These are phyloP conservation scores for sweet orange (Citrus sinensis) DNA, from an alignment of 345 rosid genomes.

Conservation along the genomic window DNA sequence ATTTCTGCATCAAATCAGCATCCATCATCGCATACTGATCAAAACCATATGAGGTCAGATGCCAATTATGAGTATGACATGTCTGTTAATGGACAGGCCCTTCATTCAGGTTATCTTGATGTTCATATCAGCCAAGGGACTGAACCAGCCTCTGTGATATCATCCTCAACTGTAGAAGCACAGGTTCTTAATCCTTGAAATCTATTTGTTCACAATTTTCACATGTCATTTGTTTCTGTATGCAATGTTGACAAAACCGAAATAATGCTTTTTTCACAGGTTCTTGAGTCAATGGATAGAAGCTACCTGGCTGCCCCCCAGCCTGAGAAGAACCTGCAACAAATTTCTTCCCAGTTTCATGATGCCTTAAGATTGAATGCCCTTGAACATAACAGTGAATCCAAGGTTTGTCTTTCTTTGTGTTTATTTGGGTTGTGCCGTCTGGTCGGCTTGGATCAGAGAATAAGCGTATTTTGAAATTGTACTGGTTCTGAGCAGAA, in stretches of 20 bases:
- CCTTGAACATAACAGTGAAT: slow-evolving; percentile 44
- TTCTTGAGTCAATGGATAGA: slow-evolving; percentile 46
- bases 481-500: slow-evolving; percentile 42
- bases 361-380: slow-evolving; percentile 48
- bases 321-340: slow-evolving; percentile 52
- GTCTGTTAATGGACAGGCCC: slow-evolving; percentile 50
- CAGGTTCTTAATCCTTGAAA: slow-evolving; percentile 40
- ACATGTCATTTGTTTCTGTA: not conserved
- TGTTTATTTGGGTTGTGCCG: slow-evolving; percentile 11
- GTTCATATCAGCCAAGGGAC: slow-evolving; percentile 46
- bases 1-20: slow-evolving; percentile 45
- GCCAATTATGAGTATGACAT: slow-evolving; percentile 52
- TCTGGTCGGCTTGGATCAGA: slow-evolving; percentile 3
- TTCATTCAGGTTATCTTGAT: slow-evolving; percentile 50
- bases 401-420: slow-evolving; percentile 45
- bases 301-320: slow-evolving; percentile 39
- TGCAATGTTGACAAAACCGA: not conserved
- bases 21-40: slow-evolving; percentile 53
- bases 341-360: slow-evolving; percentile 68
- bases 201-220: slow-evolving; percentile 7
- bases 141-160: slow-evolving; percentile 43
- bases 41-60: slow-evolving; percentile 44
- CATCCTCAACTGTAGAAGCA: slow-evolving; percentile 50
- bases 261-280: slow-evolving; percentile 38
- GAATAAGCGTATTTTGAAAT: slow-evolving; percentile 14